Evolutionary conservation across 2,329 filamentous ascomycete genomes (phyloP), one percentile per base, ranked within the genome.

Genomic region (Fusarium graminum): DNA sequence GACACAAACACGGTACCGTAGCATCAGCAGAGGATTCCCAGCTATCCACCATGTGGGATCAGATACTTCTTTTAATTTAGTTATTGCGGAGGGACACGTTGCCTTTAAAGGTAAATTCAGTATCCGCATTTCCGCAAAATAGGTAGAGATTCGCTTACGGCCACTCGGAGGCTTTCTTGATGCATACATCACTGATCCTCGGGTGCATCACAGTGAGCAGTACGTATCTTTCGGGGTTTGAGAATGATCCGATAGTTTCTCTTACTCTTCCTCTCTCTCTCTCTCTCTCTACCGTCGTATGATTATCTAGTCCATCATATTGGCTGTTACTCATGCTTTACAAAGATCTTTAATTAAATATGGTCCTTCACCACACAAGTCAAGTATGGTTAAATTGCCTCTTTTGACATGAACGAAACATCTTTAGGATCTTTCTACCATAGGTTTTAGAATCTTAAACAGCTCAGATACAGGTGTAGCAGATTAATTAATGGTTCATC

Each of bases 1-100:
- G 22, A 39, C 39, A 19, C 22, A 6, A 22, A 22, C 22, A 22
- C 22, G 22, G 22, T 22, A 22, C 61, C 17, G 38, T 43, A 41
- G 58, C 36, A 51, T 63, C 40, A 42, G 41, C 29, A 51, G 38
- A 34, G 26, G 32, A 61, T 38, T 50, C 36, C 32, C 47, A 39
- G 29, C 22, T 43, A 30, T 46, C 41, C 41, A 54, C 30, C 30
- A 42, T 25, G 40, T 34, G 25, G 22, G 26, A 25, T 19, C 22
- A 30, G n/a, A 22, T 19, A 28, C 32, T 32, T 17, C 43, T n/a
- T 11, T 29, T 30, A 38, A 4, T 9, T 38, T 25, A 4, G 7
- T 38, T 25, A 19, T 28, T 52, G 22, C 50, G 19, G 29, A 36
- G 26, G 6, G 11, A 11, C 13, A 19, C 1, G 13, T 29, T 34